Conservation (phyloP, 306 rosid genomes). For the Cotoneaster glaucophyllus region DNA sequence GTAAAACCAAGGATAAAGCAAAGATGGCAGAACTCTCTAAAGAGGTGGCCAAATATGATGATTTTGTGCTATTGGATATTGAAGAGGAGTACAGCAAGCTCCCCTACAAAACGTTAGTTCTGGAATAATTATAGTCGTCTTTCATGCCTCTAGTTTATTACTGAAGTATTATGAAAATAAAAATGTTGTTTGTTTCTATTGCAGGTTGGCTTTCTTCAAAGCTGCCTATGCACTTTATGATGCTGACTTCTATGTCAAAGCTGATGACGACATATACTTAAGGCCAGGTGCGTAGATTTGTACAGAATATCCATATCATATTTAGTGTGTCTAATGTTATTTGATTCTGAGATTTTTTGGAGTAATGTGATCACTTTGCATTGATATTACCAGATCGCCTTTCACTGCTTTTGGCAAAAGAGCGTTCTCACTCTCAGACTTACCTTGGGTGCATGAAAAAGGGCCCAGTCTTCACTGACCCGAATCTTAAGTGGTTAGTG, state of each 20-base stretch:
- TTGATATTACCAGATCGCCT: slow-evolving; percentile 69
- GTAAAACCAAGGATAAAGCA: slow-evolving; percentile 54
- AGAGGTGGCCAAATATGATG: slow-evolving; percentile 73
- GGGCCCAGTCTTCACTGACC: slow-evolving; percentile 93
- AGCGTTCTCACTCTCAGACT: slow-evolving; percentile 79
- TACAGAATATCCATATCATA: neutral
- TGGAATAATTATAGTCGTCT: slow-evolving; percentile 11
- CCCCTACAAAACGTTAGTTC: slow-evolving; percentile 97
- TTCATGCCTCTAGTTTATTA: slow-evolving; percentile 12
- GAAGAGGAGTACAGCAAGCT: slow-evolving; percentile 99
- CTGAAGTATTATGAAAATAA: neutral
- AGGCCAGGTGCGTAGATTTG: slow-evolving; percentile 67
- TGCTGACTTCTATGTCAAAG: slow-evolving; percentile 84
- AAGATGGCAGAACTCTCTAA: slow-evolving; percentile 67
- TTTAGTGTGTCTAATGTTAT: slow-evolving; percentile 3
- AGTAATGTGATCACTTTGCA: slow-evolving; percentile 21
- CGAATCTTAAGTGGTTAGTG: slow-evolving; percentile 91
- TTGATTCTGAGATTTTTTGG: slow-evolving; percentile 10
- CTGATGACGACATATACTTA: slow-evolving; percentile 92
- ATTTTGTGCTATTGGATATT: slow-evolving; percentile 78
- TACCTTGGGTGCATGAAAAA: slow-evolving; percentile 98
- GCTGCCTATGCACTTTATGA: slow-evolving; percentile 91
- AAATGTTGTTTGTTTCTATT: slow-evolving; percentile 21
- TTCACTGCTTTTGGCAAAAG: slow-evolving; percentile 71
- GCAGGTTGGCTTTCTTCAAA: slow-evolving; percentile 91